A percentile compares a stretch with the other conserved stretches of the same genome.
These are phyloP conservation scores for Neofusicoccum kwambonambiense DNA, from an alignment of 2,329 filamentous ascomycete genomes.

Conservation along the genomic window DNA sequence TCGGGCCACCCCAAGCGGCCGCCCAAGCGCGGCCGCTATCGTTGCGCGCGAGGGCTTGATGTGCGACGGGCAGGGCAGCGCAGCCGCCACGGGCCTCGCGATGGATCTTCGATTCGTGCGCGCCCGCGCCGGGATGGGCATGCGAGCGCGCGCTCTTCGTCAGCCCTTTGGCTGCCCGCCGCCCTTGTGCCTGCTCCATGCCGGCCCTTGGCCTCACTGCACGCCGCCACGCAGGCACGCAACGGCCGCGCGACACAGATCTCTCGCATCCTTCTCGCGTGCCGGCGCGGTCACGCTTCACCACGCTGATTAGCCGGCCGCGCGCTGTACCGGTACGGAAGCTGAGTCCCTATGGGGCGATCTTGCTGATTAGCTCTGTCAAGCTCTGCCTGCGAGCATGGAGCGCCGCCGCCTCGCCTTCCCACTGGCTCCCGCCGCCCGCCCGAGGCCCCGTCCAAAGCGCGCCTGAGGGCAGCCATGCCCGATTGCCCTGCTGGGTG, in stretches of 20 bases:
- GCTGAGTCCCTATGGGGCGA: slow-evolving; percentile 1
- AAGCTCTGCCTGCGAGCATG: slow-evolving; percentile 9
- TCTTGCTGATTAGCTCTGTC: slow-evolving; percentile 14
- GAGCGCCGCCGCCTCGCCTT: slow-evolving; percentile 15
- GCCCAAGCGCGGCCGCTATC: slow-evolving; percentile 8
- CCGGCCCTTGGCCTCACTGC: not conserved
- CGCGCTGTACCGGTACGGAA: not conserved
- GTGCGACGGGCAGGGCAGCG: slow-evolving; percentile 1
- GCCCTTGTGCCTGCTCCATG: not conserved
- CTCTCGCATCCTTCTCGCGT: slow-evolving; percentile 12
- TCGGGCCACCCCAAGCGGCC: slow-evolving; percentile 5
- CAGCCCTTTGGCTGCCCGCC: slow-evolving; percentile 2
- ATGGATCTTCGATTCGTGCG: slow-evolving; percentile 18
- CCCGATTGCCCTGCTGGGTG: not conserved
- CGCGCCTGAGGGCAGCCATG: slow-evolving; percentile 9
- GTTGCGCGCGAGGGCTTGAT: slow-evolving; percentile 12
- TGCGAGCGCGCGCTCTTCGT: not conserved
- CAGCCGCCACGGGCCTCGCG: not conserved
- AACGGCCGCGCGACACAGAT: slow-evolving; percentile 15
- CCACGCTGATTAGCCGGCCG: not conserved
- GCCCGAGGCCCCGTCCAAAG: slow-evolving; percentile 10
- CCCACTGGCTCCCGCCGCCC: slow-evolving; percentile 20
- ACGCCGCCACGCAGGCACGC: slow-evolving; percentile 15
- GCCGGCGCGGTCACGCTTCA: slow-evolving; percentile 8
- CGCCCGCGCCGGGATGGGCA: not conserved